Base-by-base conservation (phyloP, 1,139 yeast genomes). In the Suhomyces taliae region DNA sequence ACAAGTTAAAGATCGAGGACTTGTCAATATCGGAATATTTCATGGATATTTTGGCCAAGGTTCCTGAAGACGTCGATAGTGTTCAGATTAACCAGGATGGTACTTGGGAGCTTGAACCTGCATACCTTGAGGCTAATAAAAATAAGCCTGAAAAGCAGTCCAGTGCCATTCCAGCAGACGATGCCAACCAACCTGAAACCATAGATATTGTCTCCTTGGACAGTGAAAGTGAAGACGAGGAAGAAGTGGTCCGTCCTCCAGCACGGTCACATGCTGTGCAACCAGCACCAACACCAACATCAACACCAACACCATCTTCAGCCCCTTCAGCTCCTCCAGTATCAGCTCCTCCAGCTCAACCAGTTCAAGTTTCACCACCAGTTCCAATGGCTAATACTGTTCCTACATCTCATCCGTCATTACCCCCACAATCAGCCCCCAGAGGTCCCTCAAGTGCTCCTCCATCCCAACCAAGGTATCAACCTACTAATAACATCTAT, bases 1-100 rank as follows among this genome's bases (percentile, higher is more conserved):
- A 61, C 5, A 50, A 55, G 6, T 58, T 83, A 2, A 61, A 67
- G 5, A 60, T 82, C 1, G 69, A 74, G n/a, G 82, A 81, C 51
- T 62, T 87, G 48, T 79, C 84, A 0, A 64, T 85, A 1, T 83
- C 84, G 50, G 89, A 85, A 51, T 86, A 79, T 59, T 77, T 84
- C 36, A 56, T 64, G 38, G 83, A 81, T 11, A 76, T 86, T 37
- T 55, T 86, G 12, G 57, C 67, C 1, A 53, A 59, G 5, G 79
- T 82, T 0, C 58, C 61, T 10, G 75, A 69, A 4, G 79, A 74
- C 24, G 74, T 75, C 4, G 89, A 84, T 38, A 71, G 70, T 29
- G 82, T 85, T 8, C 78, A 75, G 43, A 67, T 87, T 24, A 71
- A 76, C 27, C 63, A 69, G 2, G 83, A 85, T 59, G 91, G 91